These are phyloP conservation scores for Fusarium sacchari DNA, from an alignment of 2,329 filamentous ascomycete genomes.

Conservation along the genomic window DNA sequence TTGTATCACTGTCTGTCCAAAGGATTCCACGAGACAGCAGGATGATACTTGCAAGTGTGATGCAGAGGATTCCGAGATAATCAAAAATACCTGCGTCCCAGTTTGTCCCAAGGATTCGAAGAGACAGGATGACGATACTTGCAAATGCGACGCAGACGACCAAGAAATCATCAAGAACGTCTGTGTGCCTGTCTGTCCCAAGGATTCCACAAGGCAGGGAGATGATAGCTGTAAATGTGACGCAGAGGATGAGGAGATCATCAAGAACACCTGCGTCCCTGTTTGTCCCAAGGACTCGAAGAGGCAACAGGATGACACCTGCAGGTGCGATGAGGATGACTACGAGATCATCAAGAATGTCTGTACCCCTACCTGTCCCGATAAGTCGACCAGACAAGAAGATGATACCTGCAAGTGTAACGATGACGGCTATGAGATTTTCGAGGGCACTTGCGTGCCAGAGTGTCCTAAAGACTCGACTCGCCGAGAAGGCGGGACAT, in stretches of 20 bases:
- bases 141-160: not conserved
- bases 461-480: not conserved
- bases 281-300: not conserved
- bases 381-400: not conserved
- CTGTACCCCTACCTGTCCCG: rapidly evolving
- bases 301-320: rapidly evolving
- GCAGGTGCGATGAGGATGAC: not conserved
- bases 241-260: not conserved
- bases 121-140: rapidly evolving
- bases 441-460: not conserved
- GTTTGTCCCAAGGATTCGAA: not conserved
- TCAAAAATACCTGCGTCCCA: not conserved
- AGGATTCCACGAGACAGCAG: not conserved
- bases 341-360: not conserved
- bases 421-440: not conserved
- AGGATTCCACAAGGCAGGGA: rapidly evolving
- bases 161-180: not conserved
- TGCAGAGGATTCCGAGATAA: rapidly evolving
- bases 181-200: not conserved
- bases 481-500: not conserved
- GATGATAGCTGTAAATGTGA: not conserved
- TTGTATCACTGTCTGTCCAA: rapidly evolving
- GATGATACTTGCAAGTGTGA: not conserved
- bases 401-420: not conserved
- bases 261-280: not conserved